Percentiles rank a stretch among this genome's conserved stretches.
phyloP scores from a whole-genome alignment of 2,329 filamentous ascomycete genomes.

The Claviceps humidiphila region DNA sequence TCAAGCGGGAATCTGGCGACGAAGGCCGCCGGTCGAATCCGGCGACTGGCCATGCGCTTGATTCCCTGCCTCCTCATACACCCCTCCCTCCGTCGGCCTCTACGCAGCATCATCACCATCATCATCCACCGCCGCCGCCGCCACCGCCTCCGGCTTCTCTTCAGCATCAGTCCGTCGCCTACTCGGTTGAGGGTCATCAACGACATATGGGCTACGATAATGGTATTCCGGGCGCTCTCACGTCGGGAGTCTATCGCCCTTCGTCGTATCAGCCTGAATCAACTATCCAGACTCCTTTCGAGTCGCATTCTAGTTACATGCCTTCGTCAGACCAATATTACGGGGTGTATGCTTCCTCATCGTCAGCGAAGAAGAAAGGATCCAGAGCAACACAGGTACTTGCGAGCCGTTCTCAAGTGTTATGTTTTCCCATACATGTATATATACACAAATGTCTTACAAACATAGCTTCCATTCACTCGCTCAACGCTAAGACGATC shows the following conservation, averaged over 20 bases:
- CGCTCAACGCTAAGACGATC: neutral
- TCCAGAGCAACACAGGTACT: constrained; percentile 50
- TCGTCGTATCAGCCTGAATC: constrained; percentile 28
- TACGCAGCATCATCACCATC: constrained; percentile 7
- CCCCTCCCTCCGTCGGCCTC: constrained; percentile 19
- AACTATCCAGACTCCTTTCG: constrained; percentile 26
- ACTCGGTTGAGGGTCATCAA: constrained; percentile 32
- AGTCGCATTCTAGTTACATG: constrained; percentile 18
- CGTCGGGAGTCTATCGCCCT: constrained; percentile 29
- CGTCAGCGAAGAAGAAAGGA: constrained; percentile 43
- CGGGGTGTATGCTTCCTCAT: constrained; percentile 29
- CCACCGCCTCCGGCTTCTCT: constrained; percentile 6
- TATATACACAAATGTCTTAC: no score
- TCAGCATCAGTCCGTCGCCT: constrained; percentile 18
- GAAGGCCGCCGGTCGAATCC: constrained; percentile 40
- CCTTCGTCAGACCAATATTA: constrained; percentile 24
- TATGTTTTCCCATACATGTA: neutral
- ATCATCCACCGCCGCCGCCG: neutral
- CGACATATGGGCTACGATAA: constrained; percentile 42
- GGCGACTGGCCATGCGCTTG: constrained; percentile 29
- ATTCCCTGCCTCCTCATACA: constrained; percentile 19
- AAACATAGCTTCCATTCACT: neutral
- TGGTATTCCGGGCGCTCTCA: constrained; percentile 30
- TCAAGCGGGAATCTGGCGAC: constrained; percentile 43
- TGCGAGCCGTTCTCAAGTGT: neutral